A percentile compares a stretch with the other conserved stretches of the same genome.
Conservation (phyloP, 306 rosid species). For the Prunus salicina region DNA sequence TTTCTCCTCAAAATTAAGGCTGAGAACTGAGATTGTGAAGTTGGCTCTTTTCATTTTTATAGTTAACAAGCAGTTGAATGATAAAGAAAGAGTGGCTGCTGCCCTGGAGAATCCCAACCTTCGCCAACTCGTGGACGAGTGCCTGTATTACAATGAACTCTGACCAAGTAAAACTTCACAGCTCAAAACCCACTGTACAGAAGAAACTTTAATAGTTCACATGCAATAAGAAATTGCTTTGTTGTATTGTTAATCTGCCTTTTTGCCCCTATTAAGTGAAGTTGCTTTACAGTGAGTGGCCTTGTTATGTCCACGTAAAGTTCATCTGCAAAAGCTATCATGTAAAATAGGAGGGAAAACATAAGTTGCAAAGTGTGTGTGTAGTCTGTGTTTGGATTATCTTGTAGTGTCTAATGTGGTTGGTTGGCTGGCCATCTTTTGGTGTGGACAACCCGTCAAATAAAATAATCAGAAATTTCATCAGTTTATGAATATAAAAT, state of each 20-base stretch:
- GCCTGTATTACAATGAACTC: slow-evolving; percentile 80
- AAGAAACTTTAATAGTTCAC: slow-evolving; percentile 7
- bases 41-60: slow-evolving; percentile 19
- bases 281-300: neutral
- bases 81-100: slow-evolving; percentile 93
- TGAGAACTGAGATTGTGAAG: slow-evolving; percentile 10
- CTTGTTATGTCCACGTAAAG: neutral
- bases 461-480: neutral
- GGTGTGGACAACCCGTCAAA: neutral
- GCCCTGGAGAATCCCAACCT: slow-evolving; percentile 96
- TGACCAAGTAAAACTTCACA: slow-evolving; percentile 34
- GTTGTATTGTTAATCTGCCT: neutral
- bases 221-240: slow-evolving; percentile 27
- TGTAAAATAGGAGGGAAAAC: neutral
- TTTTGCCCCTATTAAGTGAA: neutral
- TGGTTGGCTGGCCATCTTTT: neutral
- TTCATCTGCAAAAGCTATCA: neutral
- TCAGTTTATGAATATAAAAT: neutral
- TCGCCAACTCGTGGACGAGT: slow-evolving; percentile 94
- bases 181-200: slow-evolving; percentile 31
- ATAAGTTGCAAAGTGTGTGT: neutral
- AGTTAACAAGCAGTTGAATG: slow-evolving; percentile 96
- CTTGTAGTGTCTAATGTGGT: neutral
- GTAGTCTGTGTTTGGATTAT: neutral
- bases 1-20: slow-evolving; percentile 1